Conservation (phyloP, 148 eudicot species). For the Nyssa sinensis region DNA sequence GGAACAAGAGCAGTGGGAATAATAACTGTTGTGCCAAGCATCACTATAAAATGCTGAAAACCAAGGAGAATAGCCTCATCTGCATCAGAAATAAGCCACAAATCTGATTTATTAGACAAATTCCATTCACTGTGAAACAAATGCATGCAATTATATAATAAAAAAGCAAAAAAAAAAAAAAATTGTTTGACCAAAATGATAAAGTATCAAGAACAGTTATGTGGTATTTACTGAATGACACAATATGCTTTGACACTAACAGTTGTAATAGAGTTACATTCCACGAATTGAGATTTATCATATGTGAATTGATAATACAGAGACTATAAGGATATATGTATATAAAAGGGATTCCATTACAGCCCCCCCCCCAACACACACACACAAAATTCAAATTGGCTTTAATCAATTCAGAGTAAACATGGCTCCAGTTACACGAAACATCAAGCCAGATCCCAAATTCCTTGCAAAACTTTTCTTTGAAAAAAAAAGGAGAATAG, state of each 20-base stretch:
- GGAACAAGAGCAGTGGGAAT: conserved; percentile 95
- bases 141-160: not conserved
- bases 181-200: not conserved
- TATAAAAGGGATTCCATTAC: no score
- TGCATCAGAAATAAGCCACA: conserved; percentile 39
- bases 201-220: not conserved
- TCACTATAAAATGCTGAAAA: conserved; percentile 89
- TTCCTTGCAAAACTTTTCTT: no score
- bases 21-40: conserved; percentile 93
- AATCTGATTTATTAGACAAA: not conserved
- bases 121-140: not conserved
- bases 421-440: no score
- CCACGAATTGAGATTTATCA: not conserved
- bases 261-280: not conserved
- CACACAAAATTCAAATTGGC: not conserved
- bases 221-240: not conserved
- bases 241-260: not conserved
- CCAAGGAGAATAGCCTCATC: conserved; percentile 97
- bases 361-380: no score
- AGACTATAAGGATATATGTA: not conserved
- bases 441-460: not conserved
- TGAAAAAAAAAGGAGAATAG: no score
- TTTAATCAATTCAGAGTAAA: not conserved
- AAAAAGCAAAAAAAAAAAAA: not conserved
- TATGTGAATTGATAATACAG: not conserved